These are phyloP conservation scores for Suhomyces chickasaworum DNA, from an alignment of 1,139 yeast genomes.

Conservation along the genomic window DNA sequence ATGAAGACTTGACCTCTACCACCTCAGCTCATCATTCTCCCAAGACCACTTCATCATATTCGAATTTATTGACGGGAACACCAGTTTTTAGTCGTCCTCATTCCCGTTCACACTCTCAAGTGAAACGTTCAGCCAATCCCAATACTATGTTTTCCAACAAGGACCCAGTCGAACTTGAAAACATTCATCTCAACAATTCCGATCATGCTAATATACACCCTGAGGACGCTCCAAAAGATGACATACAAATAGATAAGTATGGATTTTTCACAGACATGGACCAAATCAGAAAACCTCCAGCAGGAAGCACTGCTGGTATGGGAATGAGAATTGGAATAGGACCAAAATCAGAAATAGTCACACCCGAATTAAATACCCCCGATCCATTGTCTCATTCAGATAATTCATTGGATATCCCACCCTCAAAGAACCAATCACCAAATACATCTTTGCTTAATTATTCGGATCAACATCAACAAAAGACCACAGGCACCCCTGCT, in stretches of 20 bases:
- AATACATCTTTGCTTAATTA: neutral
- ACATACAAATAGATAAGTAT: constrained; percentile 45
- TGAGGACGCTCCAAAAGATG: neutral
- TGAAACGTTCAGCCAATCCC: constrained; percentile 1
- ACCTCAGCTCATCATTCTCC: neutral
- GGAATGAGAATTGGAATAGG: neutral
- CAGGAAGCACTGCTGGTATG: neutral
- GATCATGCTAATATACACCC: neutral
- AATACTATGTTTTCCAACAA: neutral
- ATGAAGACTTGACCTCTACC: constrained; percentile 16
- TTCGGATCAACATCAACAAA: neutral
- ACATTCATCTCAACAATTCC: constrained; percentile 4
- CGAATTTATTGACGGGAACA: constrained; percentile 4
- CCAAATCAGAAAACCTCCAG: neutral
- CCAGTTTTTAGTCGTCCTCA: constrained; percentile 9
- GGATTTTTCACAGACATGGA: constrained; percentile 45
- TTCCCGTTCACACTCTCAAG: constrained; percentile 13
- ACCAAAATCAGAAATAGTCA: neutral
- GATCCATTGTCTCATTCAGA: neutral
- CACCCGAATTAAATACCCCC: neutral
- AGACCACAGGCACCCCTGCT: neutral
- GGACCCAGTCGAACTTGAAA: constrained; percentile 13
- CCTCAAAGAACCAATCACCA: neutral
- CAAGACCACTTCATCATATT: constrained; percentile 1
- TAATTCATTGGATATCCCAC: neutral